Evolutionary conservation across 352 stramenopile genomes (phyloP), one percentile per base, ranked within the genome.

Genomic region (Aphanomyces astaci): DNA sequence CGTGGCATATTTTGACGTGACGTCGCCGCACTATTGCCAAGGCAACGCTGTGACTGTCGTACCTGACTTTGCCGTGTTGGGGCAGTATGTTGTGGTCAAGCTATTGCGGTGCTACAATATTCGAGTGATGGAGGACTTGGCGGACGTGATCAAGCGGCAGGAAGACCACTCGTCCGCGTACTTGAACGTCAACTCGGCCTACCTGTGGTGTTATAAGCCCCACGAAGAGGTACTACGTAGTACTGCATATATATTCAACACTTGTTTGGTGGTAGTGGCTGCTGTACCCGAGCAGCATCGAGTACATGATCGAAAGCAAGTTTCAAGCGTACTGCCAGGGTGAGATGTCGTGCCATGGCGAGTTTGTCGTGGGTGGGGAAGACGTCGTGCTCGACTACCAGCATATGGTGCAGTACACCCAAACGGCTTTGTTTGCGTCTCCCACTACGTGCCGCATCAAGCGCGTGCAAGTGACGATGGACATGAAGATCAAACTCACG

Each of bases 161-260:
- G 62, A 68, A 60, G 62, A 68, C 17, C 56, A 53, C 36, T 25
- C 49, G n/a, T 28, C 57, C 30, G 19, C 25, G 3, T 51, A 51
- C 19, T 43, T 60, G 15, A 40, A 62, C 36, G 30, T 59, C 22
- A 60, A 60, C 17, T 32, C 43, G 9, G 43, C 46, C 17, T 68
- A 68, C 51, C 48, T 68, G 3, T 68, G 62, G 62, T 68, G 62
- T 33, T 62, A 68, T 30, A 68, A 68, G 32, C 43, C 62, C n/a
- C 43, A 59, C 32, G 62, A 68, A 45, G 62, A 68, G 48, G 62
- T 68, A 59, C 15, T 7, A 11, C 27, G 19, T 32, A 3, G 15
- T 36, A n/a, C n/a, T n/a, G n/a, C n/a, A n/a, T n/a, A n/a, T n/a
- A n/a, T n/a, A n/a, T n/a, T n/a, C n/a, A n/a, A n/a, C n/a, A n/a